Evolutionary conservation across 2,329 filamentous ascomycete genomes (phyloP).

Genomic region (Teratosphaeriaceae sp.): DNA sequence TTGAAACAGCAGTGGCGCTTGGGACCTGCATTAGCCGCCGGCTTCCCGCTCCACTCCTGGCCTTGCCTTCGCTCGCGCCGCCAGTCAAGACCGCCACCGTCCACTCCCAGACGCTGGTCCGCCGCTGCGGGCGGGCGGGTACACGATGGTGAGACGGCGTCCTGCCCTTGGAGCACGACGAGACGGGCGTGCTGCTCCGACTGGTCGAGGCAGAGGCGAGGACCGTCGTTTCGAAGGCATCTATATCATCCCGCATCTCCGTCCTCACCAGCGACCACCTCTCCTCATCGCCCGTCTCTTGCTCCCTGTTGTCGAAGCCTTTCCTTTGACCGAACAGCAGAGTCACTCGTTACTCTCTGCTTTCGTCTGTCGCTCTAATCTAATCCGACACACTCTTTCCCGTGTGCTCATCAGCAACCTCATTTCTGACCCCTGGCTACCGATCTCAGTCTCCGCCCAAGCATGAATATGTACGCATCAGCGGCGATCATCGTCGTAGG

Average conservation of each 20-base stretch:
- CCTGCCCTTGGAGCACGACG: background rate
- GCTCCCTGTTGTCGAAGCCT: conserved; percentile 6
- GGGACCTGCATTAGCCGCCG: conserved; percentile 9
- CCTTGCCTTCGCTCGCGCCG: background rate
- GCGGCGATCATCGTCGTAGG: conserved; percentile 20
- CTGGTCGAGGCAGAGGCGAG: conserved; percentile 3
- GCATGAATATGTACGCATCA: conserved; percentile 19
- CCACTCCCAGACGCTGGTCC: conserved; percentile 5
- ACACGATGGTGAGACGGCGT: background rate
- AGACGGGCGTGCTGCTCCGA: background rate
- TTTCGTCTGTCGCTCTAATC: conserved; percentile 12
- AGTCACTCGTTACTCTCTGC: conserved; percentile 42
- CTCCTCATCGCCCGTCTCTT: conserved; percentile 7
- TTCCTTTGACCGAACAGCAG: conserved; percentile 28
- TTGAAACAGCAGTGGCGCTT: conserved; percentile 6
- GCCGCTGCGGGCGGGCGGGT: too few relatives aligned
- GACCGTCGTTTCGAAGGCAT: background rate
- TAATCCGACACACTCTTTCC: conserved; percentile 14
- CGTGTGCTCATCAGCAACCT: conserved; percentile 1
- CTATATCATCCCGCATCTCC: background rate
- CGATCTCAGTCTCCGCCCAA: conserved; percentile 5
- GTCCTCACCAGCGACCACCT: background rate
- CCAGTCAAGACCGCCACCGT: conserved; percentile 2
- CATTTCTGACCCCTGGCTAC: conserved; percentile 3
- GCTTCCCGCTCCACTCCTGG: background rate